Base-by-base conservation (phyloP, 768 basidiomycete genomes). In the Lentinula lateritia region DNA sequence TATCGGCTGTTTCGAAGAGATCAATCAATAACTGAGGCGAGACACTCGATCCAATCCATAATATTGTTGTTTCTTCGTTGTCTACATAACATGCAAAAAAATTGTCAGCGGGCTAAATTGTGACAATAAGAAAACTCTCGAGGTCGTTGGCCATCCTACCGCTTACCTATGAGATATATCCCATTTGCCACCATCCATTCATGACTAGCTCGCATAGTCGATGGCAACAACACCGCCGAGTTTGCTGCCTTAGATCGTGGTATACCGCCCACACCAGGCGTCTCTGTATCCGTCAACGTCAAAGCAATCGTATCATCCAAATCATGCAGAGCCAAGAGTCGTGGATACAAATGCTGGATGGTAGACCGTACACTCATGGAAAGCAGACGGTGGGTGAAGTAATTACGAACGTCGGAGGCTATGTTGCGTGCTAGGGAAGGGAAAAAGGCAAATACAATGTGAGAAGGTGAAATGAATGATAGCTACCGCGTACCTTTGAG, bases 401-500 rank as follows among this genome's bases (percentile, higher is more conserved):
- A 90, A 66, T 94, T 93, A 56, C 97, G 89, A 10, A 95, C 93
- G 67, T 98, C 97, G n/a, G 94, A 89, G 6, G 90, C 88, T 53
- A 99, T 95, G 66, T 85, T 87, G 15, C 91, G 86, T 50, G 87
- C 94, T 95, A 68, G 58, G 39, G 15, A 50, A 28, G 61, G 62
- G 32, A 50, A 45, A 43, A 52, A 10, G 13, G 43, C 50, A 28
- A 28, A 28, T 50, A 35, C 42, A 32, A 16, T 15, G 5, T n/a
- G 12, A 36, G 5, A 56, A 3, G 52, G n/a, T 43, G 20, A n/a
- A 52, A 41, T 23, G n/a, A 52, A 41, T 23, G n/a, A 62, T 52
- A 43, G 56, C 35, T 57, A 55, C 59, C 60, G 60, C 65, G 62
- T 69, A 87, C 96, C 93, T 87, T 97, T 96, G n/a, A 99, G 75